Evolutionary conservation across 306 rosid species (phyloP).

Genomic region (Casuarina cunninghamiana): DNA sequence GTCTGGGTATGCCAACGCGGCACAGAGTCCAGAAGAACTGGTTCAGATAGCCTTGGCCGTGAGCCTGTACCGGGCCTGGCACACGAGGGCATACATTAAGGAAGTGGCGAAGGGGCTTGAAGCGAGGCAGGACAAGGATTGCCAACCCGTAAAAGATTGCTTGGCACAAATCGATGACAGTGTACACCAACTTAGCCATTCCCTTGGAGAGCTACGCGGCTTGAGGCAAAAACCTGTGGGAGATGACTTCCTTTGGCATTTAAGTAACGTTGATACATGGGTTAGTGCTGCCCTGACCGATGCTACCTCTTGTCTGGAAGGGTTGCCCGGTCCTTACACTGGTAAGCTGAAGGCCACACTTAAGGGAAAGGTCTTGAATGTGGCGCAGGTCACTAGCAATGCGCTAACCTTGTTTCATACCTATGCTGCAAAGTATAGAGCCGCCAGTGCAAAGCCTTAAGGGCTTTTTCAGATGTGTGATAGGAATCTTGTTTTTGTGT

Average conservation of each 20-base stretch:
- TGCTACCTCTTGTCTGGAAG: conserved; percentile 47
- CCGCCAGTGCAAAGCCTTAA: conserved; percentile 25
- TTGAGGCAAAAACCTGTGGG: conserved; percentile 19
- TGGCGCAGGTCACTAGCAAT: conserved; percentile 55
- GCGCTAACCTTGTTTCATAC: conserved; percentile 59
- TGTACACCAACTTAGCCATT: conserved; percentile 51
- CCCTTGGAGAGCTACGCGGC: conserved; percentile 41
- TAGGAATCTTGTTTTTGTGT: conserved; percentile 11
- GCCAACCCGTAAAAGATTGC: conserved; percentile 48
- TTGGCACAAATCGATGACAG: conserved; percentile 48
- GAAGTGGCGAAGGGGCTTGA: conserved; percentile 37
- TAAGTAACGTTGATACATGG: conserved; percentile 70
- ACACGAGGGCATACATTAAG: conserved; percentile 42
- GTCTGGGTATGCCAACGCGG: conserved; percentile 23
- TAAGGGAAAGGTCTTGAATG: conserved; percentile 54
- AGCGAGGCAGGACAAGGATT: conserved; percentile 18
- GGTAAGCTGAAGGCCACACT: conserved; percentile 52
- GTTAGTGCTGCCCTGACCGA: conserved; percentile 57
- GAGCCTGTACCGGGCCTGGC: conserved; percentile 47
- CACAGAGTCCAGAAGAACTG: conserved; percentile 37
- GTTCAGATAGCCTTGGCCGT: conserved; percentile 49
- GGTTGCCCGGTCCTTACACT: conserved; percentile 42
- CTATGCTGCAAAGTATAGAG: conserved; percentile 42
- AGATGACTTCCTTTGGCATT: conserved; percentile 53
- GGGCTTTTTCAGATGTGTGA: conserved; percentile 25